Percentiles rank a stretch among this genome's conserved stretches.
Conservation (phyloP, 495 filamentous ascomycete genomes). For the Hypoxylon trugodes region DNA sequence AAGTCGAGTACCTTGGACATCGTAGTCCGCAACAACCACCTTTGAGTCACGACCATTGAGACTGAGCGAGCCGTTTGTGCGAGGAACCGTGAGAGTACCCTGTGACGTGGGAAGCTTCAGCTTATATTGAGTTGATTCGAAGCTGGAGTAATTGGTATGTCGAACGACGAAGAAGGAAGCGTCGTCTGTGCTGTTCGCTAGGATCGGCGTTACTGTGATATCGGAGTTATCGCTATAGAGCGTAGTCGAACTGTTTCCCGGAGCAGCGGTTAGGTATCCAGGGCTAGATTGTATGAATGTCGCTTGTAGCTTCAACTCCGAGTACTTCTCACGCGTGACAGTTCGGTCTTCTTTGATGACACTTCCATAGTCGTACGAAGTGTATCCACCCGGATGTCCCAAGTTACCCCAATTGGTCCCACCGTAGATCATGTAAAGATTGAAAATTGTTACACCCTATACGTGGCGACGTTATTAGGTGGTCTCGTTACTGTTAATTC, state of each 20-base stretch:
- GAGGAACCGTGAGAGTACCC: constrained; percentile 69
- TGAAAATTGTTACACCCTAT: constrained; percentile 46
- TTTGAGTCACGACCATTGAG: constrained; percentile 80
- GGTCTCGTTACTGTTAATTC: neutral
- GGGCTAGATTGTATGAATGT: constrained; percentile 77
- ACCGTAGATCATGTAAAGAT: constrained; percentile 64
- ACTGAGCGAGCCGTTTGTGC: constrained; percentile 66
- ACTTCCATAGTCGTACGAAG: constrained; percentile 77
- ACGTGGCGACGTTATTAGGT: constrained; percentile 20
- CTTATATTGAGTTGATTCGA: constrained; percentile 65
- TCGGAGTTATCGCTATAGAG: constrained; percentile 58
- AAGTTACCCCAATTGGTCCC: constrained; percentile 91
- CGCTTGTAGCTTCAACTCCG: constrained; percentile 75
- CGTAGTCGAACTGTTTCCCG: constrained; percentile 46
- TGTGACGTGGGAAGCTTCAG: constrained; percentile 67
- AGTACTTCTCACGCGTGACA: constrained; percentile 77
- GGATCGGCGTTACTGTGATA: constrained; percentile 67
- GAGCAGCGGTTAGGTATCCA: constrained; percentile 67
- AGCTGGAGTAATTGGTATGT: constrained; percentile 67
- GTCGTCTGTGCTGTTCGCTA: constrained; percentile 53
- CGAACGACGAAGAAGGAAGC: constrained; percentile 71
- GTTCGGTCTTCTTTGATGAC: constrained; percentile 70
- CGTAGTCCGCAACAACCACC: constrained; percentile 75
- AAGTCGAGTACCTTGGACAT: constrained; percentile 67
- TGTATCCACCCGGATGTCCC: constrained; percentile 75